A percentile compares a stretch with the other conserved stretches of the same genome.
phyloP scores from a whole-genome alignment of 208 protist genomes.

The Leishmania aethiopica region DNA sequence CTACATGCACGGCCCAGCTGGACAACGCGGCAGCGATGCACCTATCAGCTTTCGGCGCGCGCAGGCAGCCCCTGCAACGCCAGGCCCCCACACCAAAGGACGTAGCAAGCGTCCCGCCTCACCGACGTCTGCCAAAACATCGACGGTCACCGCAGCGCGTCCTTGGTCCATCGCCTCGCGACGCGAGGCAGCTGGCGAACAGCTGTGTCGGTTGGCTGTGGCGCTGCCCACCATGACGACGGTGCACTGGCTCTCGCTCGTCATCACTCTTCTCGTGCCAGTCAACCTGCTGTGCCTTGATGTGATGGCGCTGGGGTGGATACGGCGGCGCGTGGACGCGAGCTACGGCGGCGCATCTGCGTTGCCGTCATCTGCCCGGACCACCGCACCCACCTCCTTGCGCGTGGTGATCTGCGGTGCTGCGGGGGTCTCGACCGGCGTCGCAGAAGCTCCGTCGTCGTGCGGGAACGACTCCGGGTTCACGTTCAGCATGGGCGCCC shows the following conservation, averaged over 20 bases:
- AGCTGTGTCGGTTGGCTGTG: slow-evolving; percentile 6
- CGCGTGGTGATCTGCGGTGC: not conserved
- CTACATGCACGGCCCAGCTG: not conserved
- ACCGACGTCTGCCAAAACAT: not conserved
- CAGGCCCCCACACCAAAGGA: not conserved
- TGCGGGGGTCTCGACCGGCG: not conserved
- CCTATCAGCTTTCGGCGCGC: not conserved
- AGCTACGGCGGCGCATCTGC: slow-evolving; percentile 1
- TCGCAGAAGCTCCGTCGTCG: not conserved
- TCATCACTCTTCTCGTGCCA: slow-evolving; percentile 27
- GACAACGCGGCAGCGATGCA: not conserved
- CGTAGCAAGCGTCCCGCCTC: not conserved
- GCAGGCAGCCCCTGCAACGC: too few species aligned
- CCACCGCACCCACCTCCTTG: not conserved
- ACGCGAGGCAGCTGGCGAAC: not conserved
- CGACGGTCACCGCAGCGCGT: not conserved
- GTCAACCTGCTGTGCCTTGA: slow-evolving; percentile 35
- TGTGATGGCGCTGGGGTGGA: slow-evolving; percentile 24
- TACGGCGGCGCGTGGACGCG: slow-evolving; percentile 13
- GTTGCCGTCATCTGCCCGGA: not conserved
- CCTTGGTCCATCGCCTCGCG: not conserved
- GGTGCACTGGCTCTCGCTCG: slow-evolving; percentile 24
- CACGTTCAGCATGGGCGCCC: not conserved
- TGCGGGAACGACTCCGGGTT: not conserved
- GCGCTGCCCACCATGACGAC: slow-evolving; percentile 16